phyloP scores from a whole-genome alignment of 495 filamentous ascomycete species.

The Lophiotrema nucula region DNA sequence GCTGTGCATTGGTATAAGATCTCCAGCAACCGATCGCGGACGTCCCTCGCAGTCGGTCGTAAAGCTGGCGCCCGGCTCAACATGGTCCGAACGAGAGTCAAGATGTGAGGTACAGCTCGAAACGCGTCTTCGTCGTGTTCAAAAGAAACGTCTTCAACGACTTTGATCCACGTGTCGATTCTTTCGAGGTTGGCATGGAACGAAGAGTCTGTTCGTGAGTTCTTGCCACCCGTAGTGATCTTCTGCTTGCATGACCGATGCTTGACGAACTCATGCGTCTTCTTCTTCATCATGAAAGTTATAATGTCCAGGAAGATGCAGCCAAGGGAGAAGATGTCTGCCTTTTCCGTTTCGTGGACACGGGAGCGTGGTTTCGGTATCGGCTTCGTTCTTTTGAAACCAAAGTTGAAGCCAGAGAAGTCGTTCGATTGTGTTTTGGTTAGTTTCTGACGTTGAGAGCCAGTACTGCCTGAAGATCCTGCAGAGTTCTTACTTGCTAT shows the following conservation, averaged over 20 bases:
- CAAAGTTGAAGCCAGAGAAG: conserved; percentile 34
- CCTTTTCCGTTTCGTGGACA: conserved; percentile 34
- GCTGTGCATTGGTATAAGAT: conserved; percentile 35
- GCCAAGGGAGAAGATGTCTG: conserved; percentile 78
- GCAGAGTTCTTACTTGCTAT: conserved; percentile 26
- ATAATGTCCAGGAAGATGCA: conserved; percentile 69
- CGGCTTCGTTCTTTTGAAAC: conserved; percentile 21
- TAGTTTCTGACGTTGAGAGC: conserved; percentile 18
- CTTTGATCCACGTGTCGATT: conserved; percentile 73
- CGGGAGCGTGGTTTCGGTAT: conserved; percentile 19
- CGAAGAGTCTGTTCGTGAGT: conserved; percentile 54
- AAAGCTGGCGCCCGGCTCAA: conserved; percentile 34
- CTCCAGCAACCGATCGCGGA: conserved; percentile 36
- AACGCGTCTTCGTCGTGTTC: conserved; percentile 31
- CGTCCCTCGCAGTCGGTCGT: conserved; percentile 36
- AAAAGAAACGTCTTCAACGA: conserved; percentile 52
- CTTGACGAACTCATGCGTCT: conserved; percentile 65
- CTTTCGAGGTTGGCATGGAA: conserved; percentile 82
- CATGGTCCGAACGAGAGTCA: conserved; percentile 40
- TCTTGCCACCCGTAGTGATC: conserved; percentile 23
- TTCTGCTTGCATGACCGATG: conserved; percentile 73
- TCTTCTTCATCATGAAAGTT: conserved; percentile 70
- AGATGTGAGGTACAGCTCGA: conserved; percentile 35
- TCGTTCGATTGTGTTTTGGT: conserved; percentile 25
- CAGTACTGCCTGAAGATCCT: conserved; percentile 18